Evolutionary conservation across 176 grass and related monocot species (phyloP).

Genomic region (barley (Hordeum vulgare)): MorexV3_pseudomolecules_assembly NC_058521.1:494125192-494125691

Average conservation of each 20-base stretch:
- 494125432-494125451: not conserved
- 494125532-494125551: not conserved
- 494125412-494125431: not conserved
- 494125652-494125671: not conserved
- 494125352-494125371: slow-evolving; percentile 26
- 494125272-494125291: not conserved
- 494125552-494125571: not conserved
- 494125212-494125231: not conserved
- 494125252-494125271: not conserved
- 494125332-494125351: not conserved
- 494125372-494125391: slow-evolving; percentile 3
- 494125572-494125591: not conserved
- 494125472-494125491: not conserved
- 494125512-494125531: not conserved
- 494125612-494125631: not conserved
- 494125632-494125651: not conserved
- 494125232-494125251: not conserved
- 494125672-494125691: no score
- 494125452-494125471: not conserved
- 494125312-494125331: slow-evolving; percentile 8
- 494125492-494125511: not conserved
- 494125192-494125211: slow-evolving; percentile 37
- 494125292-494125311: not conserved
- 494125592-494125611: not conserved
- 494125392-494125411: not conserved